Percentiles rank a stretch among this genome's conserved stretches.
Evolutionary conservation across 176 grass and related monocot species (phyloP).

Genomic region (Zea mays): DNA sequence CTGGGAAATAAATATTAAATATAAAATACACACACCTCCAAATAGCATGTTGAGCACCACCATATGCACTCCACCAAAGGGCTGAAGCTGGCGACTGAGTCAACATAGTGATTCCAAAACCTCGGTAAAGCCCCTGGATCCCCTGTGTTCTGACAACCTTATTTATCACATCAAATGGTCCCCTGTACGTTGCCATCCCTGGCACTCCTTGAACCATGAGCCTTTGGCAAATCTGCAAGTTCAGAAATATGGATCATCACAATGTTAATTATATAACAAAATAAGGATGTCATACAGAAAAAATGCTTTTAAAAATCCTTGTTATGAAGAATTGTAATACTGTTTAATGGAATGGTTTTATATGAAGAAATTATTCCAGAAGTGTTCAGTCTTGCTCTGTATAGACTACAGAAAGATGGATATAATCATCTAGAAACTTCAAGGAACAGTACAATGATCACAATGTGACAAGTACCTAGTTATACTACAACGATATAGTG

Average conservation of each 20-base stretch:
- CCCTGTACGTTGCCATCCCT: slow-evolving; percentile 69
- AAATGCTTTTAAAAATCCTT: background rate
- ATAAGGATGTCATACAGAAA: background rate
- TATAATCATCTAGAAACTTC: background rate
- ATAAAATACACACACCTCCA: slow-evolving; percentile 67
- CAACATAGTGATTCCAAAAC: slow-evolving; percentile 86
- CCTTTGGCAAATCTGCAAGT: slow-evolving; percentile 76
- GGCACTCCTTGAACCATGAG: slow-evolving; percentile 95
- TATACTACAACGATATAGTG: background rate
- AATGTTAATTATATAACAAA: slow-evolving; percentile 14
- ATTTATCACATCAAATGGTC: slow-evolving; percentile 71
- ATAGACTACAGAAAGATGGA: background rate
- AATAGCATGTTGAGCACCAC: slow-evolving; percentile 83
- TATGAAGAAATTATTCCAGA: background rate
- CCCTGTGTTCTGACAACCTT: slow-evolving; percentile 78
- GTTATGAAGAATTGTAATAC: slow-evolving; percentile 8
- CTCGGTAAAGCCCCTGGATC: slow-evolving; percentile 78
- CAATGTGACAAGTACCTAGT: background rate
- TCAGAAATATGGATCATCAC: slow-evolving; percentile 20
- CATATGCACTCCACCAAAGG: slow-evolving; percentile 97
- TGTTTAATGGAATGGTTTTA: background rate
- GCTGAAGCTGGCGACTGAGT: slow-evolving; percentile 92
- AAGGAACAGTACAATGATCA: background rate
- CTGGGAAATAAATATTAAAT: background rate
- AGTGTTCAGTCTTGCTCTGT: background rate